Percentiles rank a stretch among this genome's conserved stretches.
Evolutionary conservation across 2,329 filamentous ascomycete genomes (phyloP).

Genomic region (Colletotrichum somersetense): DNA sequence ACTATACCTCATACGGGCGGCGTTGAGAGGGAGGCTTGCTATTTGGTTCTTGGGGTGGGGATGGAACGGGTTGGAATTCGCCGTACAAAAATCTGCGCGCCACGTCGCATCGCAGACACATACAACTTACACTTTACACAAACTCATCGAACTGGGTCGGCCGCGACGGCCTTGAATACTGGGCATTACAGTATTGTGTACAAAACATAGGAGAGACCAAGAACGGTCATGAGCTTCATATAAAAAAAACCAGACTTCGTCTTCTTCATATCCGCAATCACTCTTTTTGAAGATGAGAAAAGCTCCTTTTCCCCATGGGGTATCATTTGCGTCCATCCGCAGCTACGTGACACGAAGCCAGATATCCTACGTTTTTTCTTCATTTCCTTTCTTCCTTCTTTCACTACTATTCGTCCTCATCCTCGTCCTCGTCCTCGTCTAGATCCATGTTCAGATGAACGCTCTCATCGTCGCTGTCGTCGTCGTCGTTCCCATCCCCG

Average conservation of each 20-base stretch:
- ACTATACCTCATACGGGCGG: conserved; percentile 28
- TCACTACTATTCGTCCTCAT: conserved; percentile 46
- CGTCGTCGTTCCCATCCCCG: conserved; percentile 53
- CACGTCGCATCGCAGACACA: neutral
- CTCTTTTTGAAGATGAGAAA: neutral
- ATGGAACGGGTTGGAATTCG: conserved; percentile 22
- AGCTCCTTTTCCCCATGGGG: conserved; percentile 8
- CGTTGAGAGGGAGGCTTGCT: conserved; percentile 31
- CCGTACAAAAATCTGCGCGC: conserved; percentile 14
- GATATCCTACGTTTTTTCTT: conserved; percentile 49
- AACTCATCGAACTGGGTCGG: conserved; percentile 3
- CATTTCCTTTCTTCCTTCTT: conserved; percentile 46
- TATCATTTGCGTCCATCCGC: conserved; percentile 32
- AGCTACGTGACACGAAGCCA: conserved; percentile 11
- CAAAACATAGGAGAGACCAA: conserved; percentile 26
- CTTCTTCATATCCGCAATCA: conserved; percentile 11
- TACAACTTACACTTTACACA: conserved; percentile 14
- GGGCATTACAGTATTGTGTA: conserved; percentile 33
- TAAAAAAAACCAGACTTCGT: neutral
- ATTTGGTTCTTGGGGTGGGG: conserved; percentile 4
- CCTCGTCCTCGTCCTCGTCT: conserved; percentile 61
- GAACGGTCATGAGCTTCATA: conserved; percentile 16
- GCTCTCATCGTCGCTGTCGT: conserved; percentile 66
- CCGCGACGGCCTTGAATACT: conserved; percentile 37
- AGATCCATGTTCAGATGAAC: conserved; percentile 72